These are phyloP conservation scores for Begonia peltatifolia DNA, from an alignment of 306 rosid genomes.

Conservation along the genomic window DNA sequence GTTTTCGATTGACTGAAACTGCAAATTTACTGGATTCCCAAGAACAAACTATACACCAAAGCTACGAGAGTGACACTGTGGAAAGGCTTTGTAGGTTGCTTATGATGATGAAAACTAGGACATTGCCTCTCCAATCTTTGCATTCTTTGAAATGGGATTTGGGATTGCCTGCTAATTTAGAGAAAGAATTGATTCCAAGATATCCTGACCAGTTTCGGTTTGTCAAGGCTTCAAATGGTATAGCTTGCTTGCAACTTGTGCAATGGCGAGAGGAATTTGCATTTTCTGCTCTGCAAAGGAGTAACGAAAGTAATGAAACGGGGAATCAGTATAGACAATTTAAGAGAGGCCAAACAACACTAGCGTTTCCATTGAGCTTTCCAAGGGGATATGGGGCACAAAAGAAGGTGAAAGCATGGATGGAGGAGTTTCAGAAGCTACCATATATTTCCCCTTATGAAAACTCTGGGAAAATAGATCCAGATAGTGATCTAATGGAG, in stretches of 20 bases:
- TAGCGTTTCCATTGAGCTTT: conserved; percentile 67
- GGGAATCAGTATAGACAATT: conserved; percentile 51
- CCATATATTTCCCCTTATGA: conserved; percentile 77
- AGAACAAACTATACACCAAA: conserved; percentile 36
- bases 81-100: conserved; percentile 51
- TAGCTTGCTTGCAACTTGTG: conserved; percentile 17
- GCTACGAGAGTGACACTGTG: conserved; percentile 35
- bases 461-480: conserved; percentile 50
- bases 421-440: conserved; percentile 83
- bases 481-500: conserved; percentile 87
- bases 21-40: conserved; percentile 45
- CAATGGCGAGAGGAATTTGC: conserved; percentile 61
- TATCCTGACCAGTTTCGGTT: conserved; percentile 40
- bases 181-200: conserved; percentile 45
- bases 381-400: conserved; percentile 84
- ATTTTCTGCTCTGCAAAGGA: conserved; percentile 53
- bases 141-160: conserved; percentile 66
- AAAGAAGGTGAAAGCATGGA: conserved; percentile 72
- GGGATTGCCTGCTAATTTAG: conserved; percentile 69
- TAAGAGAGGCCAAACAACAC: conserved; percentile 48
- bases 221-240: conserved; percentile 37
- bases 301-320: conserved; percentile 22
- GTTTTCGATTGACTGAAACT: conserved; percentile 66
- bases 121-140: conserved; percentile 35
- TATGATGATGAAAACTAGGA: conserved; percentile 54